These are phyloP conservation scores for Tripterygium wilfordii DNA, from an alignment of 177 flowering plant genomes.

Conservation along the genomic window DNA sequence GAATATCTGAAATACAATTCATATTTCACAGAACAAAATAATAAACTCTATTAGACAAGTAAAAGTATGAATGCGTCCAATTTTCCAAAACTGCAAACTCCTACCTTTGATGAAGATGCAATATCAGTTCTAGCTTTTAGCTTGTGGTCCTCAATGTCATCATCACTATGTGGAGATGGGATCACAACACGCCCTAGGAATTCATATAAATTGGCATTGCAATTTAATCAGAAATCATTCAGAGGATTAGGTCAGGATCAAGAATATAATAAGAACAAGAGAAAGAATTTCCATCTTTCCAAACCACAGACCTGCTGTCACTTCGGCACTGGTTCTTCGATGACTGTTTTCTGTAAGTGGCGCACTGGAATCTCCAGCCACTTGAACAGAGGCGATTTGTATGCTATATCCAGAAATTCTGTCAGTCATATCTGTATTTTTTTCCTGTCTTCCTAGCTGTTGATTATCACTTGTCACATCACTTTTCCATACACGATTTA, in stretches of 20 bases:
- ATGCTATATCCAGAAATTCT: conserved; percentile 22
- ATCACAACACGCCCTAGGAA: conserved; percentile 39
- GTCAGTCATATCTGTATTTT: conserved; percentile 18
- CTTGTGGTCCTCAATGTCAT: conserved; percentile 23
- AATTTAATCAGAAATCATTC: not conserved
- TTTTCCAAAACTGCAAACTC: not conserved
- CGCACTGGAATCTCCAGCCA: conserved; percentile 25
- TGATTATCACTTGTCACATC: conserved; percentile 20
- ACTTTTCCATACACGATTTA: conserved; percentile 22
- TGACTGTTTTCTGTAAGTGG: conserved; percentile 33
- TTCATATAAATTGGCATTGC: conserved; percentile 9
- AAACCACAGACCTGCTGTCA: conserved; percentile 31
- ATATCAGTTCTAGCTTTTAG: conserved; percentile 13
- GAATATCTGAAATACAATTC: too few relatives aligned
- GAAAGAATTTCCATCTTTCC: not conserved
- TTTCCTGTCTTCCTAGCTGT: conserved; percentile 28
- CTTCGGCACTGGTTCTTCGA: conserved; percentile 31
- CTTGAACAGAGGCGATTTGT: conserved; percentile 30
- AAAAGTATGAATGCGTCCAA: not conserved
- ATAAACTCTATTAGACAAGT: too few relatives aligned
- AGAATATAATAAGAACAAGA: not conserved
- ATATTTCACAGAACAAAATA: too few relatives aligned
- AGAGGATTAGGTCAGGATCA: not conserved
- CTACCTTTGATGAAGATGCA: conserved; percentile 46
- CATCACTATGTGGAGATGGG: conserved; percentile 25